Evolutionary conservation across 169 alveolate species (phyloP).

Genomic region (Plasmodium billcollinsi): DNA sequence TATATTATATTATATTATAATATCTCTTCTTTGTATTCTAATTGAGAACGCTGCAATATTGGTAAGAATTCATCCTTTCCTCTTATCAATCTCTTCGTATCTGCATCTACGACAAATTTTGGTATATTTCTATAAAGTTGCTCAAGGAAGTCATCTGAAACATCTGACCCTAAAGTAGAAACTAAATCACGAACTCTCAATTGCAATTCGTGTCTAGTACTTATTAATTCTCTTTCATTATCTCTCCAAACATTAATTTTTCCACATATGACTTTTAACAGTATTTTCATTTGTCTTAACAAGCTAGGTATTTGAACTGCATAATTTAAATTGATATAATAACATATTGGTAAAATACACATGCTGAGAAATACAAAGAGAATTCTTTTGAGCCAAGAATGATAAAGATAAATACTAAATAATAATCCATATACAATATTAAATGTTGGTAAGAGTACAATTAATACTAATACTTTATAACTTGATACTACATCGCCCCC

Average conservation of each 20-base stretch:
- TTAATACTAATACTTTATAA: conserved; percentile 90
- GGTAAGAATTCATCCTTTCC: conserved; percentile 86
- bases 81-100: conserved; percentile 81
- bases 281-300: conserved; percentile 84
- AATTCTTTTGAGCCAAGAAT: conserved; percentile 77
- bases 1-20: conserved; percentile 36
- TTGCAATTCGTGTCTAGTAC: conserved; percentile 89
- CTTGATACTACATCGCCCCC: conserved; percentile 93
- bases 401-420: conserved; percentile 81
- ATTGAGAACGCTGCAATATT: conserved; percentile 79
- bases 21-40: conserved; percentile 83
- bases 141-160: conserved; percentile 86
- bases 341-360: conserved; percentile 80
- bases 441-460: conserved; percentile 90
- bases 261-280: conserved; percentile 82
- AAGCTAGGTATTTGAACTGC: conserved; percentile 82
- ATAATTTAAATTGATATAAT: conserved; percentile 86
- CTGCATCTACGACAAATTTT: conserved; percentile 85
- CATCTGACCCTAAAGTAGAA: conserved; percentile 87
- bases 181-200: conserved; percentile 87
- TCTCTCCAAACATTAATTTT: conserved; percentile 91
- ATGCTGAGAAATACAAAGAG: conserved; percentile 75
- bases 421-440: conserved; percentile 88
- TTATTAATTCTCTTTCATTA: conserved; percentile 89
- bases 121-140: conserved; percentile 87